Conservation (phyloP, 2,329 filamentous ascomycete species). For the Delphinella strobiligena region DNA sequence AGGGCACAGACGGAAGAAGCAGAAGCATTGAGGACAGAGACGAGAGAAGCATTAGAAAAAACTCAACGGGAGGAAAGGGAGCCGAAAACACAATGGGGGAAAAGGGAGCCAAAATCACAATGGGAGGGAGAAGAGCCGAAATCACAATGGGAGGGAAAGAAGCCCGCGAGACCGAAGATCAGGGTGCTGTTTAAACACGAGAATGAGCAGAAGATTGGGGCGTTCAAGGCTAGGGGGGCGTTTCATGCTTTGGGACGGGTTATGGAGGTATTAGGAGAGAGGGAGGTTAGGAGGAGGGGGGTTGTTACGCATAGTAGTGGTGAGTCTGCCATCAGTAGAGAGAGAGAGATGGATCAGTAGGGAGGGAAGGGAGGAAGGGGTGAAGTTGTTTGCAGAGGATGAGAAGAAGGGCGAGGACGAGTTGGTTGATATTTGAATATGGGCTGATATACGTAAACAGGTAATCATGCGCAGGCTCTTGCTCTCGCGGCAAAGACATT, state of each 20-base stretch:
- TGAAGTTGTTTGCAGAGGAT: no score
- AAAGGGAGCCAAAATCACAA: no score
- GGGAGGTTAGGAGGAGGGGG: conserved; percentile 48
- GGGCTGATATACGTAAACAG: no score
- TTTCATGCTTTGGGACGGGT: conserved; percentile 66
- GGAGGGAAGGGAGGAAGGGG: no score
- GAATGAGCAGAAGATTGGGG: conserved; percentile 80
- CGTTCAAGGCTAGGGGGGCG: conserved; percentile 84
- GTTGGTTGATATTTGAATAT: no score
- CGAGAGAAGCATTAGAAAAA: no score
- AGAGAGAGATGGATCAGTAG: no score
- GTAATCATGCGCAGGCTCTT: conserved; percentile 90
- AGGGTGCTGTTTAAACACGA: conserved; percentile 91
- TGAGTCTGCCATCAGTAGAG: conserved; percentile 32
- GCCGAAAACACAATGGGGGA: no score
- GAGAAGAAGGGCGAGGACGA: no score
- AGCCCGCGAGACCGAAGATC: conserved; percentile 49
- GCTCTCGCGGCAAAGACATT: conserved; percentile 68
- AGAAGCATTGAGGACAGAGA: no score
- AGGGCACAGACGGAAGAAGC: conserved; percentile 47
- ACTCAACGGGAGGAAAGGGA: no score
- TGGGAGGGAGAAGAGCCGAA: no score
- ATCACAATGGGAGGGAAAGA: conserved; percentile 44
- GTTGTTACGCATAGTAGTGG: conserved; percentile 87
- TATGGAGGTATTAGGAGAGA: conserved; percentile 42